Base-by-base conservation (phyloP, 805 yeast species). In the Alloascoidea africana region DNA sequence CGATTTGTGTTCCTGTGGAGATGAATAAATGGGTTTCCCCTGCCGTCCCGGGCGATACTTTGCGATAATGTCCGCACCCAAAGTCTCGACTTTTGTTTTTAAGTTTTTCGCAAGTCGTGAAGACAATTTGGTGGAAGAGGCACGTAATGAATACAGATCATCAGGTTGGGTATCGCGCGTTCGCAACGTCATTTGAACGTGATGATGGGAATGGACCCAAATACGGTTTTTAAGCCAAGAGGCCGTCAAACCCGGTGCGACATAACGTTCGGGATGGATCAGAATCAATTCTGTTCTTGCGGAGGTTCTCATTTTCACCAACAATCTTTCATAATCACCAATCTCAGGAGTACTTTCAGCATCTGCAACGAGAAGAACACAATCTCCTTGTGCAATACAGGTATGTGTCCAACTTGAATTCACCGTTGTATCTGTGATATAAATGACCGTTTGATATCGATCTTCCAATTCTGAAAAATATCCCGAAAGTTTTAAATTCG, bases 121-220 rank as follows among this genome's bases (percentile, higher is more conserved):
- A 19, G 27, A 34, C 13, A 32, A 11, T n/a, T 15, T n/a, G n/a
- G n/a, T n/a, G n/a, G n/a, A n/a, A n/a, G n/a, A n/a, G n/a, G n/a
- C n/a, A n/a, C n/a, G n/a, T n/a, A n/a, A n/a, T n/a, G n/a, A n/a
- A n/a, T n/a, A n/a, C n/a, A n/a, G n/a, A n/a, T n/a, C n/a, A n/a
- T n/a, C n/a, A n/a, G 19, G 23, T 5, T 41, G 47, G 14, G 38
- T 37, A 18, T 33, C 38, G 14, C 42, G 33, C 2, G 33, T 38
- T 3, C 48, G 40, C 14, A 62, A 49, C 18, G 57, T 61, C 73
- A 87, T 76, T 47, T 84, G 93, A 11, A 89, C 71, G 53, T 89
- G 97, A 53, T 91, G 96, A 51, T 89, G 96, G 0, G 85, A 74
- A 44, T 84, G 84, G 3, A 91, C 85, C 97, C 97, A 91, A 2